Percentiles rank a stretch among this genome's conserved stretches.
phyloP scores from a whole-genome alignment of 2,329 filamentous ascomycete species.

The Verticillium dahliae region DNA sequence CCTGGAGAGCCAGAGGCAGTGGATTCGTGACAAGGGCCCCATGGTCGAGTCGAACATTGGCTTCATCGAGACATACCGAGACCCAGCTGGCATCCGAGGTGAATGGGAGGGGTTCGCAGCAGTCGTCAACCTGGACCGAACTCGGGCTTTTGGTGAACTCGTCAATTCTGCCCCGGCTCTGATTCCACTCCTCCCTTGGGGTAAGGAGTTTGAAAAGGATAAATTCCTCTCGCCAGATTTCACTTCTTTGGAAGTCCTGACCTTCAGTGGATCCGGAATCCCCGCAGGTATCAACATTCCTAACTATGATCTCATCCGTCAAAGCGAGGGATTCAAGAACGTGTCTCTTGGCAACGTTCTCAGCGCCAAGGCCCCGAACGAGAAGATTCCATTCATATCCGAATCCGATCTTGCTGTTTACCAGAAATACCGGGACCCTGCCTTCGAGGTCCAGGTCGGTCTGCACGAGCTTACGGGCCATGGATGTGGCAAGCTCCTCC shows the following conservation, averaged over 20 bases:
- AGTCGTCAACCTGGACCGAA: slow-evolving; percentile 59
- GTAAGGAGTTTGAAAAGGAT: slow-evolving; percentile 87
- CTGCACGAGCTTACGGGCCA: slow-evolving; percentile 87
- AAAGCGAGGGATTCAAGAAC: slow-evolving; percentile 85
- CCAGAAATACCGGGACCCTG: slow-evolving; percentile 73
- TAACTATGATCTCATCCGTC: slow-evolving; percentile 72
- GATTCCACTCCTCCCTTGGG: slow-evolving; percentile 88
- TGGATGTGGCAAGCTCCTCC: slow-evolving; percentile 87
- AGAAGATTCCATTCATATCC: slow-evolving; percentile 85
- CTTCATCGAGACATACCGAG: slow-evolving; percentile 81
- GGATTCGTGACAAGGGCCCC: slow-evolving; percentile 79
- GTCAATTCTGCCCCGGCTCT: slow-evolving; percentile 74
- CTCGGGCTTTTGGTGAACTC: slow-evolving; percentile 76
- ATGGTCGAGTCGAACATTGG: slow-evolving; percentile 76
- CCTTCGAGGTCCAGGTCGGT: slow-evolving; percentile 94
- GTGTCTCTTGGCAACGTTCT: slow-evolving; percentile 91
- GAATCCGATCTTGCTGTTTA: slow-evolving; percentile 72
- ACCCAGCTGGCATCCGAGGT: slow-evolving; percentile 72
- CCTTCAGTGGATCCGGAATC: slow-evolving; percentile 62
- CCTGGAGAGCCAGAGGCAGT: slow-evolving; percentile 73
- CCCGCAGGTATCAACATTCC: slow-evolving; percentile 64
- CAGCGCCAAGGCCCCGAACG: slow-evolving; percentile 83
- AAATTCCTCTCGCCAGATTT: slow-evolving; percentile 94
- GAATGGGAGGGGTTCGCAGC: slow-evolving; percentile 85
- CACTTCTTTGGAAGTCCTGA: slow-evolving; percentile 85